phyloP scores from a whole-genome alignment of 1,284 basidiomycete species.

The Coriolopsis trogii region DNA sequence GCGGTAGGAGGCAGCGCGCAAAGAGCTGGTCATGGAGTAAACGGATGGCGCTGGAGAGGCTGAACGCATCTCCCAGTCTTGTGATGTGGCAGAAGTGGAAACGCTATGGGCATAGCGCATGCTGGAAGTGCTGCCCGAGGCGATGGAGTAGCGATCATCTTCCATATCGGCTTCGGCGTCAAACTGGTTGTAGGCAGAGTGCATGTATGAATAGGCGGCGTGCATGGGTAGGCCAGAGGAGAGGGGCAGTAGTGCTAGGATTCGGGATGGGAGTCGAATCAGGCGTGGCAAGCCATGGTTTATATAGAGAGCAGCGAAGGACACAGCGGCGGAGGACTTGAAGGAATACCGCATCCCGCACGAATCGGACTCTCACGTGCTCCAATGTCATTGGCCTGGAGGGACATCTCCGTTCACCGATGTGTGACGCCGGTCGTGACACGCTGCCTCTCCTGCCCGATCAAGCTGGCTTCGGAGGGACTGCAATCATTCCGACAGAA shows the following conservation, averaged over 20 bases:
- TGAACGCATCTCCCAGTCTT: slow-evolving; percentile 52
- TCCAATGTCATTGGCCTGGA: slow-evolving; percentile 8
- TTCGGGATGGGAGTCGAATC: slow-evolving; percentile 11
- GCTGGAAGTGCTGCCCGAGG: slow-evolving; percentile 32
- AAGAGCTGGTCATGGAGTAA: slow-evolving; percentile 64
- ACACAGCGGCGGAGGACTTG: slow-evolving; percentile 29
- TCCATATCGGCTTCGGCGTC: slow-evolving; percentile 31
- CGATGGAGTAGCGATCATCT: slow-evolving; percentile 39
- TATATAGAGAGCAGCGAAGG: slow-evolving; percentile 22
- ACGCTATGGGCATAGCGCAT: slow-evolving; percentile 45
- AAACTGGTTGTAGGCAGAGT: slow-evolving; percentile 10
- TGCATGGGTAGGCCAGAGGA: slow-evolving; percentile 15
- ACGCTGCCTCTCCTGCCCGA: not conserved
- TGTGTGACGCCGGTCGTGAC: slow-evolving; percentile 12
- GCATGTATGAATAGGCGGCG: slow-evolving; percentile 14
- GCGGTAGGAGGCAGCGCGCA: slow-evolving; percentile 59
- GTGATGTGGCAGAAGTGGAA: slow-evolving; percentile 44
- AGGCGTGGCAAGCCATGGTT: slow-evolving; percentile 11
- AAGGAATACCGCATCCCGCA: slow-evolving; percentile 27
- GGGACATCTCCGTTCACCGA: slow-evolving; percentile 25
- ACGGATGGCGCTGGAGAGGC: slow-evolving; percentile 69
- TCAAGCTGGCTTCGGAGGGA: slow-evolving; percentile 6
- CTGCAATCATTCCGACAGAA: slow-evolving; percentile 11
- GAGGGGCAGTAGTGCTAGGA: slow-evolving; percentile 12
- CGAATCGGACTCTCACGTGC: slow-evolving; percentile 30